Evolutionary conservation across 164 flowering plant species (phyloP).

Genomic region (Platanus orientalis): DNA sequence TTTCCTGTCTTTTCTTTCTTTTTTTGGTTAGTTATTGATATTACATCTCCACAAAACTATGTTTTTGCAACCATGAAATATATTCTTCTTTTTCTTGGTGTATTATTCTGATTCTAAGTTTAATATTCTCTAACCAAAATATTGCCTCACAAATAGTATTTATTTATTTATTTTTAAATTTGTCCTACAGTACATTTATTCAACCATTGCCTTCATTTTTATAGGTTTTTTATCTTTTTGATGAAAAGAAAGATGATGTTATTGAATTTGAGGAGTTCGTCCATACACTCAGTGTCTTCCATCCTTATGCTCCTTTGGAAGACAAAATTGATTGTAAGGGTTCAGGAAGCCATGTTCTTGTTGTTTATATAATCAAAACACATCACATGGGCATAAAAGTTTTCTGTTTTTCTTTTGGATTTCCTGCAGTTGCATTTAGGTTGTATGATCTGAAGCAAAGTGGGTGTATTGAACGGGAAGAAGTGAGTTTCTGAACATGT

Average conservation of each 20-base stretch:
- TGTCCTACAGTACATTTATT: not conserved
- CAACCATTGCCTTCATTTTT: not conserved
- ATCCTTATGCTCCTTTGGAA: conserved; percentile 65
- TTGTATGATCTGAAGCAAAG: conserved; percentile 76
- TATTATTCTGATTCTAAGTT: too few relatives aligned
- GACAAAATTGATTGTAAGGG: conserved; percentile 77
- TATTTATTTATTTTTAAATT: not conserved
- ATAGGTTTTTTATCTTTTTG: conserved; percentile 84
- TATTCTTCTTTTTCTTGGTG: too few relatives aligned
- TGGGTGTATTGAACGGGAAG: conserved; percentile 86
- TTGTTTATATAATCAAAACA: not conserved
- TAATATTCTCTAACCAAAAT: too few relatives aligned
- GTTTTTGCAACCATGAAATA: too few relatives aligned
- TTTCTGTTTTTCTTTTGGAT: conserved; percentile 3
- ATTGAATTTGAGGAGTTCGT: conserved; percentile 87
- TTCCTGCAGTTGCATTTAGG: conserved; percentile 76
- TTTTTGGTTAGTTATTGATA: too few relatives aligned
- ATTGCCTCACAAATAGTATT: too few relatives aligned
- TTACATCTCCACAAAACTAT: too few relatives aligned
- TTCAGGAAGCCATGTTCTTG: not conserved
- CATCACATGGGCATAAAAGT: not conserved
- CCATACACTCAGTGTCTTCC: conserved; percentile 73
- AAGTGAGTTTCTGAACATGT: conserved; percentile 42
- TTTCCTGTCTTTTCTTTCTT: too few relatives aligned
- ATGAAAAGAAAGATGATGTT: conserved; percentile 79